Conservation (phyloP, 495 filamentous ascomycete genomes). For the Cercophora sp. region DNA sequence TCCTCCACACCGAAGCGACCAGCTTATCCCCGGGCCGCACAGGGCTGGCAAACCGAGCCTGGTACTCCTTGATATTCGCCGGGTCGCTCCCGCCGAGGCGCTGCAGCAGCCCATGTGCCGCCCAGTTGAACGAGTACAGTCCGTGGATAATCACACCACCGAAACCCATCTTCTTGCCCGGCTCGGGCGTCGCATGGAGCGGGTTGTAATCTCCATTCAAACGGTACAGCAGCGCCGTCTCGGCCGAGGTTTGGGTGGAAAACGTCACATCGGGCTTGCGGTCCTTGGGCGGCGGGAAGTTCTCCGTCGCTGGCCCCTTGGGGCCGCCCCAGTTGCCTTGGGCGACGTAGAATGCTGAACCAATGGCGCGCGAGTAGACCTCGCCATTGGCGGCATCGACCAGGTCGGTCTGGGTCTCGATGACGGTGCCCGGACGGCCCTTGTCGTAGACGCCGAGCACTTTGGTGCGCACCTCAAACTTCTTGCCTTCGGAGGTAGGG, state of each 20-base stretch:
- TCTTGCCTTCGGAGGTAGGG: constrained; percentile 61
- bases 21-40: constrained; percentile 74
- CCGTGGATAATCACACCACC: constrained; percentile 87
- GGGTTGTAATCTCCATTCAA: constrained; percentile 93
- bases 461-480: constrained; percentile 74
- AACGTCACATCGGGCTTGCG: constrained; percentile 72
- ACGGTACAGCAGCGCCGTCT: constrained; percentile 73
- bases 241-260: constrained; percentile 59
- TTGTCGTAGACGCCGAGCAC: constrained; percentile 90
- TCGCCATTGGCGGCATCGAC: constrained; percentile 68
- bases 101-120: constrained; percentile 71
- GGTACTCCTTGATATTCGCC: constrained; percentile 75
- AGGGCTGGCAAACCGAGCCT: constrained; percentile 80
- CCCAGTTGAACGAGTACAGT: constrained; percentile 77
- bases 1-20: constrained; percentile 61
- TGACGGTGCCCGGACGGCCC: constrained; percentile 75
- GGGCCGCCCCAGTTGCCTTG: constrained; percentile 89
- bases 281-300: constrained; percentile 67
- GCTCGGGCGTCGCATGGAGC: constrained; percentile 78
- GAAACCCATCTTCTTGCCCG: constrained; percentile 84
- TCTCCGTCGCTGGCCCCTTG: constrained; percentile 75
- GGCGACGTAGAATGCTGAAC: constrained; percentile 72
- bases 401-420: constrained; percentile 75
- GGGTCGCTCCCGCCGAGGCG: constrained; percentile 71
- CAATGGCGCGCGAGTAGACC: constrained; percentile 63